These are phyloP conservation scores for Clavispora carvajalis DNA, from an alignment of 805 yeast genomes.

Conservation along the genomic window DNA sequence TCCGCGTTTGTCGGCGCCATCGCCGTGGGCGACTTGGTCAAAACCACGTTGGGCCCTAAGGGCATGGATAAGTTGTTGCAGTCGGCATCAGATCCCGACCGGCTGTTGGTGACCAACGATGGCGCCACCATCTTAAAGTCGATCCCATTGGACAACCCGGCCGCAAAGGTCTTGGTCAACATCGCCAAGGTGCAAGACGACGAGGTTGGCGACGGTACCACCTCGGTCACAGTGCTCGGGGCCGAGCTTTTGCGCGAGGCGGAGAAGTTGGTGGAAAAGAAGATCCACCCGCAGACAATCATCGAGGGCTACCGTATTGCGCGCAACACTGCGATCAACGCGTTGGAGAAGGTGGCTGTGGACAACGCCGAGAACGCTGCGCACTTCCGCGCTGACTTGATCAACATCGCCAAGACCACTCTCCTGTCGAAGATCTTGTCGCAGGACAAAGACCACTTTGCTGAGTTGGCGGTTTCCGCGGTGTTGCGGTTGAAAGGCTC, in stretches of 20 bases:
- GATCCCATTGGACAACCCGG: conserved; percentile 94
- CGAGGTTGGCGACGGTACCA: conserved; percentile 98
- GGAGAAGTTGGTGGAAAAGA: conserved; percentile 83
- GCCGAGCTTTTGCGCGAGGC: conserved; percentile 94
- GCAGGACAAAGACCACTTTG: conserved; percentile 89
- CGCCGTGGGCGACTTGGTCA: conserved; percentile 97
- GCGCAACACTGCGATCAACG: conserved; percentile 70
- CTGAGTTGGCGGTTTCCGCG: conserved; percentile 91
- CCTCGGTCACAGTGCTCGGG: conserved; percentile 87
- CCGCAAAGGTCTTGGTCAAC: conserved; percentile 93
- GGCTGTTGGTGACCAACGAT: conserved; percentile 86
- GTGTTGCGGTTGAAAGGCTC: conserved; percentile 81
- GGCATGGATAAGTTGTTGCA: conserved; percentile 97
- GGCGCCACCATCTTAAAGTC: conserved; percentile 96
- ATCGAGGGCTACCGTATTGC: conserved; percentile 95
- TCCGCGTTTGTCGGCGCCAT: conserved; percentile 98
- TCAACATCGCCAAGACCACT: conserved; percentile 89
- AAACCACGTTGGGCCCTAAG: conserved; percentile 92
- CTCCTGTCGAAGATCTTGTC: conserved; percentile 87
- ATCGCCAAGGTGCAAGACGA: conserved; percentile 96
- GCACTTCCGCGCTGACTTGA: conserved; percentile 67
- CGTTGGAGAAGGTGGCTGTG: conserved; percentile 72
- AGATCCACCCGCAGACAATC: conserved; percentile 96
- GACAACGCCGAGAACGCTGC: conserved; percentile 59
- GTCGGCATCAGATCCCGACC: conserved; percentile 69